Conservation (phyloP, 2,329 filamentous ascomycete genomes). For the Epichloe sibirici region DNA sequence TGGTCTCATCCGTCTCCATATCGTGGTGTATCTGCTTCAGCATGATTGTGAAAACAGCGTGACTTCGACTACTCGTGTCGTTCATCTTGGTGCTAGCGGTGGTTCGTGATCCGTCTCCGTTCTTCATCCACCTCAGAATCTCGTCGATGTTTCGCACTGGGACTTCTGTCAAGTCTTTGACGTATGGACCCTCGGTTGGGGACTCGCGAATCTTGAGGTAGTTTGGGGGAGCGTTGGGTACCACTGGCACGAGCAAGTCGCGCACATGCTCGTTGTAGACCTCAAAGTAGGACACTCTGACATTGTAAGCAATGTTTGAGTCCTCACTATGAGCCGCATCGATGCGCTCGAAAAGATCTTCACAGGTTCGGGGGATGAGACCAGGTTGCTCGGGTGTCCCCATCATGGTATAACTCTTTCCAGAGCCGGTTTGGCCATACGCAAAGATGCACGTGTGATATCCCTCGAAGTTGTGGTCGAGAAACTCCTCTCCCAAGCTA, state of each 20-base stretch:
- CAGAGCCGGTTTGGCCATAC: conserved; percentile 93
- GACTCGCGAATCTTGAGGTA: conserved; percentile 97
- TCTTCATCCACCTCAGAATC: conserved; percentile 81
- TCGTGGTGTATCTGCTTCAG: conserved; percentile 98
- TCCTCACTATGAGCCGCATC: conserved; percentile 64
- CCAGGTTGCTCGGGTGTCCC: conserved; percentile 74
- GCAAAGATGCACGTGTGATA: conserved; percentile 99
- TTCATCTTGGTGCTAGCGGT: conserved; percentile 98
- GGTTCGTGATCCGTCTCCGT: conserved; percentile 78
- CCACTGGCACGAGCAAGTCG: conserved; percentile 70
- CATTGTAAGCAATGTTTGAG: conserved; percentile 90
- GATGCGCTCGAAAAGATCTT: conserved; percentile 91
- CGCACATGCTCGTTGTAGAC: conserved; percentile 99
- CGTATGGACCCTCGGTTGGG: conserved; percentile 87
- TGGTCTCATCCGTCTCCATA: conserved; percentile 93
- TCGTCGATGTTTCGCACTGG: conserved; percentile 79
- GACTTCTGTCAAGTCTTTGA: conserved; percentile 90
- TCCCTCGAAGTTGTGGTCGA: conserved; percentile 98
- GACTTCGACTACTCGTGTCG: conserved; percentile 90
- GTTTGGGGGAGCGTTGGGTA: conserved; percentile 64
- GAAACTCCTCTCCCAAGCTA: conserved; percentile 84
- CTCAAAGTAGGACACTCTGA: conserved; percentile 96
- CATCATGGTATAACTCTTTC: conserved; percentile 99
- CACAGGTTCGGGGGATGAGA: conserved; percentile 81
- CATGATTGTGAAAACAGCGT: conserved; percentile 96